Evolutionary conservation across 1,284 basidiomycete species (phyloP), one percentile per base, ranked within the genome.

Genomic region (Tylopilus sp.): DNA sequence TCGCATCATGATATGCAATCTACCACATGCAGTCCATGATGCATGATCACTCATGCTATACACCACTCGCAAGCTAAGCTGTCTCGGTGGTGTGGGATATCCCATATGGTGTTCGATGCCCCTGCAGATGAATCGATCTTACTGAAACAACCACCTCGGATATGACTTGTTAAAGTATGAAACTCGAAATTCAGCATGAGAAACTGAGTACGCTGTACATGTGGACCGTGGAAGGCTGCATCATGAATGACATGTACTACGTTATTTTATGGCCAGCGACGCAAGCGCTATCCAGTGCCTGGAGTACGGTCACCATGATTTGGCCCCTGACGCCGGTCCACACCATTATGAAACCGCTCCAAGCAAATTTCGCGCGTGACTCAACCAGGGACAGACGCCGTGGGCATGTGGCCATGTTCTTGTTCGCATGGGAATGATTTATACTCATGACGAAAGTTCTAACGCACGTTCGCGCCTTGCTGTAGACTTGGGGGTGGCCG

Each of bases 1-100:
- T 35, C 31, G 44, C 53, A 40, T 47, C 46, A 61, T 63, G 56
- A 50, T 55, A 64, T 66, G 62, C 62, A 54, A 62, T 59, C 34
- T 44, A 60, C 35, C 10, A 59, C 49, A 59, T 61, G 56, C 63
- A 51, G 41, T 41, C 46, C 6, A 26, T 26, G 26, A 26, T 41
- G 46, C 6, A 26, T 26, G 26, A 26, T 4, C 54, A 44, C 14
- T 17, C 28, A 30, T 36, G 39, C 15, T 41, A 10, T 29, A 5
- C 44, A 15, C 21, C n/a, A 17, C 12, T 41, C 35, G 29, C 38
- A 48, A 17, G n/a, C 29, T 37, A 28, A 40, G 43, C 20, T 18
- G 26, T 49, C 21, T 29, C 3, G 10, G 28, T 3, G 31, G 10
- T n/a, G 17, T 31, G 29, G 30, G n/a, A 30, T 21, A 21, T 15